Evolutionary conservation across 148 eudicot species (phyloP).

Genomic region (Pharnaceum exiguum): DNA sequence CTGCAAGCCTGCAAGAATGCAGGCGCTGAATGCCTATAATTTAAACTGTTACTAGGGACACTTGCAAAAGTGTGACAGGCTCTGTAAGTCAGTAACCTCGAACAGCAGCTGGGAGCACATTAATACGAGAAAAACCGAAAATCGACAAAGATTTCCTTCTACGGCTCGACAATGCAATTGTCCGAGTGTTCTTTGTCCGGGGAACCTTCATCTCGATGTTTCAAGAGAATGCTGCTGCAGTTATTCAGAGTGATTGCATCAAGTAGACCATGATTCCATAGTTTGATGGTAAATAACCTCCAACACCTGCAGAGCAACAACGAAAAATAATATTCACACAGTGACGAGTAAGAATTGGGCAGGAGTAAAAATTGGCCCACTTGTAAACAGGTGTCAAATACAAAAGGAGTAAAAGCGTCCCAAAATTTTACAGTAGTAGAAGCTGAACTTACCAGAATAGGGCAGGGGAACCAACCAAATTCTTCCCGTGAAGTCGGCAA

Average conservation of each 20-base stretch:
- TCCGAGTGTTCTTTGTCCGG: constrained; percentile 15
- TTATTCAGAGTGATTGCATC: constrained; percentile 71
- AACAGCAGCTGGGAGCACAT: no score
- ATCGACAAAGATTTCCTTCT: background rate
- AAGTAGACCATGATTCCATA: constrained; percentile 89
- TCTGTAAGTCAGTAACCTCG: no score
- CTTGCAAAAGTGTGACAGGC: no score
- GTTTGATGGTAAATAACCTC: constrained; percentile 71
- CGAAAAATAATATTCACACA: background rate
- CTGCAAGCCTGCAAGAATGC: no score
- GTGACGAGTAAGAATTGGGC: background rate
- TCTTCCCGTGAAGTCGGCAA: constrained; percentile 51
- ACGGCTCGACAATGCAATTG: constrained; percentile 7
- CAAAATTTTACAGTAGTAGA: no score
- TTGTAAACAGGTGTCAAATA: background rate
- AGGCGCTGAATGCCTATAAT: no score
- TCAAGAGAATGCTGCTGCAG: constrained; percentile 53
- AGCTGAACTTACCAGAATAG: constrained; percentile 78
- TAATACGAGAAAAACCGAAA: no score
- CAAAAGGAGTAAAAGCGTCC: background rate
- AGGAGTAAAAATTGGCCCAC: background rate
- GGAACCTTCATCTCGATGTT: constrained; percentile 29
- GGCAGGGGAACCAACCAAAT: constrained; percentile 45
- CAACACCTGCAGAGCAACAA: constrained; percentile 61
- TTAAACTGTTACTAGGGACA: no score